Evolutionary conservation across 2,329 filamentous ascomycete genomes (phyloP).

Genomic region (Exserohilum turcica): DNA sequence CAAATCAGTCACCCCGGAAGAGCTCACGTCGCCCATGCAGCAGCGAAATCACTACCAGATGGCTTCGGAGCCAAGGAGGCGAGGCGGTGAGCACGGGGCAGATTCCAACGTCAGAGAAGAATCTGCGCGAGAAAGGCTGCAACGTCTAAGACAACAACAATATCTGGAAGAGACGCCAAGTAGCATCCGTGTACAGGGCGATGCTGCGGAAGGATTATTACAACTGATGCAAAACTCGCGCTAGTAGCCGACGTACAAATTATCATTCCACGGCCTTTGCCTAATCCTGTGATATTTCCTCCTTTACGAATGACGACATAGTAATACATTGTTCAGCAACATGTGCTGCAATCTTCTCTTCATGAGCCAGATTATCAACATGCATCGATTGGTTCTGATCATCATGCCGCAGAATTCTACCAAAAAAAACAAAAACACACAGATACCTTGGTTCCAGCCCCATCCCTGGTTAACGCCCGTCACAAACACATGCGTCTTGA

Average conservation of each 20-base stretch:
- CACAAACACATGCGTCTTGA: neutral
- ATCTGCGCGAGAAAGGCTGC: constrained; percentile 28
- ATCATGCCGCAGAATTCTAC: no score
- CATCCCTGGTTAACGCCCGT: neutral
- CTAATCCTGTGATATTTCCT: neutral
- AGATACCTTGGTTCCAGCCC: no score
- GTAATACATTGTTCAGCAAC: neutral
- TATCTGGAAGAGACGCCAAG: constrained; percentile 36
- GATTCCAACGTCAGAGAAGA: constrained; percentile 23
- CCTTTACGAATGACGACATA: neutral
- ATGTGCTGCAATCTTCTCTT: neutral
- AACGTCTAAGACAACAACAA: constrained; percentile 35
- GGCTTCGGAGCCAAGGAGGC: constrained; percentile 18
- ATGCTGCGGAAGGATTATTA: constrained; percentile 60
- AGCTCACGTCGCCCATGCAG: constrained; percentile 27
- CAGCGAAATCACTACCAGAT: constrained; percentile 17
- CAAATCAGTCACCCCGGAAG: constrained; percentile 25
- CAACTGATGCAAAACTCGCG: constrained; percentile 49
- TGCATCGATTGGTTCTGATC: neutral
- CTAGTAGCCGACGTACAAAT: constrained; percentile 12
- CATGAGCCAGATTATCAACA: neutral
- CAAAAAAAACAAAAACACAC: no score
- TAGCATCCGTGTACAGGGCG: constrained; percentile 56
- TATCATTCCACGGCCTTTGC: neutral
- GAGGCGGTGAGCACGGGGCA: constrained; percentile 19